A percentile compares a stretch with the other conserved stretches of the same genome.
Conservation (phyloP, 805 yeast genomes). For the Candida nitratophila region DNA sequence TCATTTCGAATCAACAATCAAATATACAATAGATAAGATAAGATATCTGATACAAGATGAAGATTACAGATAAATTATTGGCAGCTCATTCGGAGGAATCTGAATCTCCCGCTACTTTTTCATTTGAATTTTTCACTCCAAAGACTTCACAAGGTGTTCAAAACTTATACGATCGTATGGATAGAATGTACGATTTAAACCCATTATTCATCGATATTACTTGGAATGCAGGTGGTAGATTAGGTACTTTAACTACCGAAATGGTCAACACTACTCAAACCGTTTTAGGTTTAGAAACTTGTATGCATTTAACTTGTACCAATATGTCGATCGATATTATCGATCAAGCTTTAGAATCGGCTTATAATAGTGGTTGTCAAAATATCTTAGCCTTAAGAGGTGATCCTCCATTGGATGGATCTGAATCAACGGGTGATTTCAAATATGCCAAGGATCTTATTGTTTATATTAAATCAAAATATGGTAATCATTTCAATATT, state of each 20-base stretch:
- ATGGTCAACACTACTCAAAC: conserved; percentile 88
- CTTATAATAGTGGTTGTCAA: conserved; percentile 88
- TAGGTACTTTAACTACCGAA: conserved; percentile 79
- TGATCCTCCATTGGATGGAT: conserved; percentile 80
- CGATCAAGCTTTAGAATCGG: conserved; percentile 78
- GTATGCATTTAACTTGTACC: conserved; percentile 97
- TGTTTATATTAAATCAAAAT: conserved; percentile 60
- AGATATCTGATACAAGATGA: too few species aligned
- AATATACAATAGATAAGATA: too few species aligned
- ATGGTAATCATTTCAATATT: conserved; percentile 86
- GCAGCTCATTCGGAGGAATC: conserved; percentile 27
- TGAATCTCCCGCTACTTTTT: conserved; percentile 55
- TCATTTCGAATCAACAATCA: too few species aligned
- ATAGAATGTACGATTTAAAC: conserved; percentile 86
- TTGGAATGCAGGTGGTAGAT: conserved; percentile 97
- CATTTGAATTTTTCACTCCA: conserved; percentile 96
- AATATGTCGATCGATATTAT: conserved; percentile 80
- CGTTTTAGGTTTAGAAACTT: conserved; percentile 87
- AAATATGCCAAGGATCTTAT: conserved; percentile 84
- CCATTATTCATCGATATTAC: conserved; percentile 94
- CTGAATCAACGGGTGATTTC: conserved; percentile 78
- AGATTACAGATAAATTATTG: conserved; percentile 37
- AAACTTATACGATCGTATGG: conserved; percentile 94
- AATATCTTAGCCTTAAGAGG: conserved; percentile 93
- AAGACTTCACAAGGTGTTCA: conserved; percentile 96